Conservation (phyloP, 108 stramenopile genomes). For the Pseudonitzschia pungens region DNA sequence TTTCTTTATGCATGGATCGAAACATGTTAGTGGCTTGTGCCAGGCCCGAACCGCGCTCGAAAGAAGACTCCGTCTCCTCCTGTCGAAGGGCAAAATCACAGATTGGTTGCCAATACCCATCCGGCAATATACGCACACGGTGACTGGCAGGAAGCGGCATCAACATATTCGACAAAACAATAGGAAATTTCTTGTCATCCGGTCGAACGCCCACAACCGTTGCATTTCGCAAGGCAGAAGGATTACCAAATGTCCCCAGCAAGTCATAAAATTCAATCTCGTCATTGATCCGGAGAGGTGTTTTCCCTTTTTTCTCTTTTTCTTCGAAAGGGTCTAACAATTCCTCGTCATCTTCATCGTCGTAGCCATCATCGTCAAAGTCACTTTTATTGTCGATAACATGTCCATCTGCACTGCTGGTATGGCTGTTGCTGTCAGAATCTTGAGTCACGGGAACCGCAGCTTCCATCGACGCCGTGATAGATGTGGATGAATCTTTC, state of each 20-base stretch:
- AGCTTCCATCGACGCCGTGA: not conserved
- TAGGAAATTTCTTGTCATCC: not conserved
- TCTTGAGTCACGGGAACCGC: not conserved
- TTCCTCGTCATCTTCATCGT: not conserved
- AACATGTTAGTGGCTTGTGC: not conserved
- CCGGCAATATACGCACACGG: not conserved
- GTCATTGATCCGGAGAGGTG: constrained; percentile 5
- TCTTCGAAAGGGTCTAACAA: not conserved
- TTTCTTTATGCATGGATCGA: not conserved
- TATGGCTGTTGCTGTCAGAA: constrained; percentile 2
- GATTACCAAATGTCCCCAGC: constrained; percentile 3
- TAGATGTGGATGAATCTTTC: not conserved
- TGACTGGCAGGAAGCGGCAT: not conserved
- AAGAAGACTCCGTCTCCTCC: not conserved
- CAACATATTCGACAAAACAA: not conserved
- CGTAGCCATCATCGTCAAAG: not conserved
- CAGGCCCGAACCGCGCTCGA: not conserved
- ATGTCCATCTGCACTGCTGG: not conserved
- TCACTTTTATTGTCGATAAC: not conserved
- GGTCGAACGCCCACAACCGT: constrained; percentile 9
- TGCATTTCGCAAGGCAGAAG: not conserved
- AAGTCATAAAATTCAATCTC: constrained; percentile 9
- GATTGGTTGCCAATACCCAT: constrained; percentile 8
- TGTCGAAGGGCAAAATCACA: not conserved
- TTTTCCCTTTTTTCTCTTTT: not conserved